Percentiles rank a stretch among this genome's conserved stretches.
Evolutionary conservation across 495 filamentous ascomycete species (phyloP).

Genomic region (Penicillium egyptiacum): DNA sequence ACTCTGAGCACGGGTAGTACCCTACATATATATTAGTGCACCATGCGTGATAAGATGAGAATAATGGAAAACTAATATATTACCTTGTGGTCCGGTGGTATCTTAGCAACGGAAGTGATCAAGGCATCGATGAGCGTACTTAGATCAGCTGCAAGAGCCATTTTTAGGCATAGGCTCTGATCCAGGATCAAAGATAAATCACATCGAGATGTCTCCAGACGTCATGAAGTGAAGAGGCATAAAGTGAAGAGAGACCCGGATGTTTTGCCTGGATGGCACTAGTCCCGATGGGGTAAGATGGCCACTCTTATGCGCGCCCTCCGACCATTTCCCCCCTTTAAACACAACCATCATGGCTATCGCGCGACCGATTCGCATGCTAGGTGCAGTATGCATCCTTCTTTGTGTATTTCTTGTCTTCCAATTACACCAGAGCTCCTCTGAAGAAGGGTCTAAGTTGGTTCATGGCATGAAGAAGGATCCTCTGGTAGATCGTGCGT

Average conservation of each 20-base stretch:
- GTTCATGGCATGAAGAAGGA: slow-evolving; percentile 62
- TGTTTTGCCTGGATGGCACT: slow-evolving; percentile 26
- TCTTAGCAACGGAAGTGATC: slow-evolving; percentile 32
- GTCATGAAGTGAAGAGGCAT: slow-evolving; percentile 8
- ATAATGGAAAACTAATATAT: slow-evolving; percentile 2
- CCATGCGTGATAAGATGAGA: slow-evolving; percentile 25
- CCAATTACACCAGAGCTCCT: slow-evolving; percentile 58
- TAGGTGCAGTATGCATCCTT: slow-evolving; percentile 66
- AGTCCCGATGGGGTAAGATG: slow-evolving; percentile 35
- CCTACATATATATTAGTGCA: slow-evolving; percentile 48
- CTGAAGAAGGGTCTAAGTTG: slow-evolving; percentile 36
- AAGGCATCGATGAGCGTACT: slow-evolving; percentile 39
- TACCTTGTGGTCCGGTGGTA: slow-evolving; percentile 33
- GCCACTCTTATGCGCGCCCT: slow-evolving; percentile 16
- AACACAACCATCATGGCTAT: slow-evolving; percentile 64
- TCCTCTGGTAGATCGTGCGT: slow-evolving; percentile 80
- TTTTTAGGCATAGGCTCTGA: slow-evolving; percentile 23
- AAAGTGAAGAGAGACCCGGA: slow-evolving; percentile 18
- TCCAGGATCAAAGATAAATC: background rate
- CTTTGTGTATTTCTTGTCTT: slow-evolving; percentile 75
- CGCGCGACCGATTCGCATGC: slow-evolving; percentile 75
- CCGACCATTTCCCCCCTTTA: slow-evolving; percentile 24
- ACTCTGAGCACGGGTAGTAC: slow-evolving; percentile 26
- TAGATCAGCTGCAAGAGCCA: slow-evolving; percentile 49
- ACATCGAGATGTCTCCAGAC: slow-evolving; percentile 3